Conservation (phyloP, 1,139 yeast genomes). For the Magnusiomyces suaveolens region DNA sequence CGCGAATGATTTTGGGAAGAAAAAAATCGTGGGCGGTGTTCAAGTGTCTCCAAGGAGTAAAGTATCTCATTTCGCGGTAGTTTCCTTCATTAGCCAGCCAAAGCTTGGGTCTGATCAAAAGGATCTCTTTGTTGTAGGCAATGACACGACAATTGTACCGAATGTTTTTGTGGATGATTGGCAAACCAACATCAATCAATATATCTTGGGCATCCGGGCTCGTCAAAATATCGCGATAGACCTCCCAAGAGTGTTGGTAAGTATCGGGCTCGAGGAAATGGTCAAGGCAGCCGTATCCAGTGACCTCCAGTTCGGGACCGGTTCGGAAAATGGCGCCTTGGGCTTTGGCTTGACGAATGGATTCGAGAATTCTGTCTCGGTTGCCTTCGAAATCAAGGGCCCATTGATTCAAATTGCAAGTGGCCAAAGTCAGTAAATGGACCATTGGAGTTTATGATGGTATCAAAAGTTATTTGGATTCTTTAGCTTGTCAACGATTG, state of each 20-base stretch:
- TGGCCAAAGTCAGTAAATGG: slow-evolving; percentile 47
- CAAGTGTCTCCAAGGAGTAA: slow-evolving; percentile 86
- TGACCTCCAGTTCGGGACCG: slow-evolving; percentile 91
- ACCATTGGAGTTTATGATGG: slow-evolving; percentile 35
- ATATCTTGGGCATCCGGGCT: slow-evolving; percentile 64
- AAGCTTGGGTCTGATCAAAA: slow-evolving; percentile 83
- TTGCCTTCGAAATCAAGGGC: slow-evolving; percentile 97
- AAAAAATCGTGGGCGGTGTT: slow-evolving; percentile 60
- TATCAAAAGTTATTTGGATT: background rate
- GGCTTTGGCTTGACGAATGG: slow-evolving; percentile 65
- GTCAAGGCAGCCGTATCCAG: slow-evolving; percentile 89
- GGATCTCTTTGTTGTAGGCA: slow-evolving; percentile 66
- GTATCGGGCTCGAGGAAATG: slow-evolving; percentile 88
- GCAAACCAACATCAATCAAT: slow-evolving; percentile 87
- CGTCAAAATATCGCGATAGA: slow-evolving; percentile 65
- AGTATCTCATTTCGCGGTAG: slow-evolving; percentile 93
- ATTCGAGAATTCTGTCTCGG: slow-evolving; percentile 75
- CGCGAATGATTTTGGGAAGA: slow-evolving; percentile 56
- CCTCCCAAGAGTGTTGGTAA: slow-evolving; percentile 88
- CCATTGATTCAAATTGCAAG: slow-evolving; percentile 87
- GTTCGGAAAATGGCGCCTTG: slow-evolving; percentile 76
- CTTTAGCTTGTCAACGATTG: too few species aligned
- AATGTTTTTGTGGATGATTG: slow-evolving; percentile 75
- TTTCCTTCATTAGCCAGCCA: slow-evolving; percentile 96
- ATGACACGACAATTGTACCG: slow-evolving; percentile 86